Base-by-base conservation (phyloP, 108 stramenopile genomes). In the Skeletonema costatum region DNA sequence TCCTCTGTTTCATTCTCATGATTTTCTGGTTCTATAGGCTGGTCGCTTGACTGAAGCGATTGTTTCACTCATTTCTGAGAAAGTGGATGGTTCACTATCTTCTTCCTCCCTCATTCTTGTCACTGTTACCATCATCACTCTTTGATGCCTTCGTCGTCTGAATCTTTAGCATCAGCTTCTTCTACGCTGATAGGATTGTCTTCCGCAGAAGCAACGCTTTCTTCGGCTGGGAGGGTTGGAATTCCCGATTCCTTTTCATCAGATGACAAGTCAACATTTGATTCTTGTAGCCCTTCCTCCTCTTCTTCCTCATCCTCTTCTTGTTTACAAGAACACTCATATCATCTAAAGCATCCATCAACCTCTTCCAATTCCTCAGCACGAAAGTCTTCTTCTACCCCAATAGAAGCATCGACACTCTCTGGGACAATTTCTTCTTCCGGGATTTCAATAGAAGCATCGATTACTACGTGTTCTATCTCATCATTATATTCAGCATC, bases 1-100 rank as follows among this genome's bases (percentile, higher is more conserved):
- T 41, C 72, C 13, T 66, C 72, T 13, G 12, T 21, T 44, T 75
- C 75, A 32, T n/a, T 32, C 17, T 65, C 73, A 21, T 66, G 21
- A 2, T n/a, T 19, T 12, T 32, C n/a, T 11, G 41, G 4, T 12
- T 32, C n/a, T 11, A 9, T 65, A 51, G 19, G 3, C 17, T 21
- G 50, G 50, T 51, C 50, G 21, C 11, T 66, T 32, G 60, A 32
- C 32, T 12, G 17, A 11, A 17, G 7, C 11, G 64, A 74, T 68
- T 68, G 21, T 11, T 6, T 68, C 65, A 68, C 48, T 31, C 48
- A 42, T 32, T 51, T 51, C 19, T 6, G 17, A 7, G 0, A 17
- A 12, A 42, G 41, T 12, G 11, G 41, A 42, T 19, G 16, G 29
- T 16, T 71, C 70, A 25, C 7, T 12, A 25, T 60, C 56, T 21